Percentiles rank a stretch among this genome's conserved stretches.
phyloP scores from a whole-genome alignment of 2,329 filamentous ascomycete genomes.

The Biscogniauxia mediterranea region DNA sequence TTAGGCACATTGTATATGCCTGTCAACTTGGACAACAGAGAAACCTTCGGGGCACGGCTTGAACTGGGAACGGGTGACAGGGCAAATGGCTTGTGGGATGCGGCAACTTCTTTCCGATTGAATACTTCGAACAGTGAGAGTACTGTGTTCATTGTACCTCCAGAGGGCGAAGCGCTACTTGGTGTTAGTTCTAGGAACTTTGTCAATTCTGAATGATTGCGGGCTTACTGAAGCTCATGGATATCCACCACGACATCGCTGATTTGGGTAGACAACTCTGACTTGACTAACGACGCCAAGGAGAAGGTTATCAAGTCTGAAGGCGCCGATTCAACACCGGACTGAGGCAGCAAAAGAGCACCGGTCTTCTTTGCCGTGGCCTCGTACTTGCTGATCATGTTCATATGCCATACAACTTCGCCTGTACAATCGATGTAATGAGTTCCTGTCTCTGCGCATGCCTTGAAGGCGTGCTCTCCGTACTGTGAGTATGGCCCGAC shows the following conservation, averaged over 20 bases:
- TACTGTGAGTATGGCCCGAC: constrained; percentile 58
- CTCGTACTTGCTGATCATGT: constrained; percentile 62
- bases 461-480: constrained; percentile 59
- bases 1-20: constrained; percentile 49
- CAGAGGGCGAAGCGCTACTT: constrained; percentile 51
- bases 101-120: constrained; percentile 45
- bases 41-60: constrained; percentile 31
- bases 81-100: constrained; percentile 50
- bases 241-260: constrained; percentile 53
- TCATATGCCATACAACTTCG: constrained; percentile 55
- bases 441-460: constrained; percentile 61
- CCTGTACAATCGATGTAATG: constrained; percentile 65
- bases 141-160: constrained; percentile 67
- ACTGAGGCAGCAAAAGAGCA: constrained; percentile 60
- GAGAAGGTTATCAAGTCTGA: constrained; percentile 58
- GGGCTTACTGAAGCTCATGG: constrained; percentile 40
- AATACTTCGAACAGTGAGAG: constrained; percentile 58
- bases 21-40: constrained; percentile 45
- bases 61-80: constrained; percentile 55
- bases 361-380: constrained; percentile 50
- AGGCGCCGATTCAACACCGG: constrained; percentile 61
- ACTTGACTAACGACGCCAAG: constrained; percentile 49
- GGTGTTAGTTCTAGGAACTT: not conserved
- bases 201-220: not conserved
- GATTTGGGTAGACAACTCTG: constrained; percentile 47